Percentiles rank a stretch among this genome's conserved stretches.
These are phyloP conservation scores for Sphaerostilbella broomeana DNA, from an alignment of 2,329 filamentous ascomycete genomes.

Conservation along the genomic window DNA sequence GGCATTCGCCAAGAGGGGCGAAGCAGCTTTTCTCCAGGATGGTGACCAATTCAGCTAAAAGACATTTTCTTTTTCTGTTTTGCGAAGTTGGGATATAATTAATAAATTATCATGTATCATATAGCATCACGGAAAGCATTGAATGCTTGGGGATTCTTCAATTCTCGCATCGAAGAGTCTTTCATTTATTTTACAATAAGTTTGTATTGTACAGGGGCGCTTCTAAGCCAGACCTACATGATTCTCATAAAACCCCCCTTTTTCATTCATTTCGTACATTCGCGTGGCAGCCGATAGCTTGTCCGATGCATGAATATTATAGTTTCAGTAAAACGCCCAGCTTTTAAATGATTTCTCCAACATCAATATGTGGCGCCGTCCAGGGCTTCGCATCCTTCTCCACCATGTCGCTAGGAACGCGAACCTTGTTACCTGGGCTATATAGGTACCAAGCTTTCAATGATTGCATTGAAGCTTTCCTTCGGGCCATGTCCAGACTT, in stretches of 20 bases:
- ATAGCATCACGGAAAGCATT: conserved; percentile 1
- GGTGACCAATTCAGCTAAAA: conserved; percentile 57
- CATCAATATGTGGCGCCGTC: conserved; percentile 62
- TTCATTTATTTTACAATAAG: conserved; percentile 32
- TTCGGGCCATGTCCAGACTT: conserved; percentile 69
- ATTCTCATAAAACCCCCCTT: conserved; percentile 7
- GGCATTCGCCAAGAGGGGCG: conserved; percentile 42
- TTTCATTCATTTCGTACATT: conserved; percentile 14
- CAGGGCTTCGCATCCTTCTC: conserved; percentile 54
- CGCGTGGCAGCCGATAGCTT: conserved; percentile 9
- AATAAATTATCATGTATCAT: conserved; percentile 8
- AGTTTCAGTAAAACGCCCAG: conserved; percentile 5
- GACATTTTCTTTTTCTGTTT: not conserved
- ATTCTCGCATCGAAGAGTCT: conserved; percentile 5
- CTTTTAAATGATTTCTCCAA: conserved; percentile 58
- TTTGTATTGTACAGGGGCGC: conserved; percentile 30
- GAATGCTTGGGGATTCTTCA: not conserved
- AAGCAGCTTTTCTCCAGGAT: conserved; percentile 51
- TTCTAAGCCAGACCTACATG: conserved; percentile 10
- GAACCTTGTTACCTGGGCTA: conserved; percentile 61
- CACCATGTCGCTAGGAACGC: conserved; percentile 64
- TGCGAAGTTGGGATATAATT: too few relatives aligned
- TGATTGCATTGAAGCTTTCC: conserved; percentile 73
- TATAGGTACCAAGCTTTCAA: conserved; percentile 97
- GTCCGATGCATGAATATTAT: not conserved